Conservation (phyloP, 2,329 filamentous ascomycete species). For the Cladorrhinum sp. region DNA sequence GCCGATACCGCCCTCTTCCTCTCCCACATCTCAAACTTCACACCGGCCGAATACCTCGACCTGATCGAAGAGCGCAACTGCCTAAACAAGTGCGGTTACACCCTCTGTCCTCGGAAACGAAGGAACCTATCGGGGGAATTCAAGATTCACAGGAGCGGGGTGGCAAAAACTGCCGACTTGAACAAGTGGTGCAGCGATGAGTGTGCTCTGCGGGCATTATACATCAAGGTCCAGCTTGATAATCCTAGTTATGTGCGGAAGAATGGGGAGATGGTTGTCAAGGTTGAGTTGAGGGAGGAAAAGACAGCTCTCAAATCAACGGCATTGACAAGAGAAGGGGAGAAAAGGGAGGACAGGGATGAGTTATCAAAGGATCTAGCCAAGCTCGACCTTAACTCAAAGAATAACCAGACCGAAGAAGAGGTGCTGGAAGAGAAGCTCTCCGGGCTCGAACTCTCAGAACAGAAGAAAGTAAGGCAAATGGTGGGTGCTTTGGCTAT, state of each 20-base stretch:
- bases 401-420: background rate
- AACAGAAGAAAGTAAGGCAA: slow-evolving; percentile 14
- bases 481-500: slow-evolving; percentile 14
- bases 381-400: background rate
- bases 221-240: slow-evolving; percentile 82
- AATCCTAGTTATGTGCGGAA: slow-evolving; percentile 53
- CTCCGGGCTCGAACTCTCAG: slow-evolving; percentile 13
- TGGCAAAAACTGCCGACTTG: slow-evolving; percentile 68
- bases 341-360: too few relatives aligned
- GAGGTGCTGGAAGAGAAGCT: slow-evolving; percentile 14
- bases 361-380: background rate
- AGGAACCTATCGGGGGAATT: slow-evolving; percentile 62
- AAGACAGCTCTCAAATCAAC: background rate
- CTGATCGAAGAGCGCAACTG: slow-evolving; percentile 87
- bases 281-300: slow-evolving; percentile 48
- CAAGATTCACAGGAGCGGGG: slow-evolving; percentile 55
- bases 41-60: slow-evolving; percentile 84
- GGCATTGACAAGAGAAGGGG: background rate
- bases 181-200: slow-evolving; percentile 83
- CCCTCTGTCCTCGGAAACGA: slow-evolving; percentile 61
- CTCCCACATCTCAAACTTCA: slow-evolving; percentile 66
- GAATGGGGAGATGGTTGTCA: slow-evolving; percentile 47
- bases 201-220: slow-evolving; percentile 77
- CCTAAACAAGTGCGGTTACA: slow-evolving; percentile 77
- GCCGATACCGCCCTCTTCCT: slow-evolving; percentile 66